Conservation (phyloP, 2,329 filamentous ascomycete genomes). For the Salinomyces thailandicus region DNA sequence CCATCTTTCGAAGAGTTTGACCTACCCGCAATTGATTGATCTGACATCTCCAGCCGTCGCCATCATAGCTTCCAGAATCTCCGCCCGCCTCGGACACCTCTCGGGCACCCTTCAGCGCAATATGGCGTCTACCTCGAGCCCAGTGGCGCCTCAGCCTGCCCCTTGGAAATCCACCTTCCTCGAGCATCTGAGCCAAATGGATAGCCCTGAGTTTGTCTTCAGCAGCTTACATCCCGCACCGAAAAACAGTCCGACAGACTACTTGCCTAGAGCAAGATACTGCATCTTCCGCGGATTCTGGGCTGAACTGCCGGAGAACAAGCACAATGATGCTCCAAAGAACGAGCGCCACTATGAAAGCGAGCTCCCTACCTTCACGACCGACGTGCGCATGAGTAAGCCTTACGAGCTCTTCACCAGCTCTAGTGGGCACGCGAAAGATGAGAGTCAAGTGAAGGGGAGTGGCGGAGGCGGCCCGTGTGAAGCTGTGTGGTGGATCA, state of each 20-base stretch:
- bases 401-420: constrained; percentile 55
- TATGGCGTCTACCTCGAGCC: constrained; percentile 36
- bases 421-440: constrained; percentile 36
- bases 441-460: constrained; percentile 34
- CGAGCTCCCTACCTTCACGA: constrained; percentile 75
- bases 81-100: constrained; percentile 31
- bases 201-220: constrained; percentile 41
- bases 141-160: constrained; percentile 30
- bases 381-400: constrained; percentile 82
- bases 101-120: constrained; percentile 24
- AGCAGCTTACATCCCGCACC: constrained; percentile 39
- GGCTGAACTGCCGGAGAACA: constrained; percentile 59
- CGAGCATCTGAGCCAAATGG: constrained; percentile 39
- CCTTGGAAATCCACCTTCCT: constrained; percentile 44
- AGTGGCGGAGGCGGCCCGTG: constrained; percentile 57
- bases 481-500: constrained; percentile 79
- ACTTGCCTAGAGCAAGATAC: constrained; percentile 54
- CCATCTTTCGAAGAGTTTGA: no score
- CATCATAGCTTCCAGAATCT: constrained; percentile 23
- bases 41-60: no score
- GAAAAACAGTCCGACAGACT: constrained; percentile 29
- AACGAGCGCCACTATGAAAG: constrained; percentile 65
- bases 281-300: constrained; percentile 84
- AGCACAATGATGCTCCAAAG: constrained; percentile 58
- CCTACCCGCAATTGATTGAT: no score